A percentile compares a stretch with the other conserved stretches of the same genome.
phyloP scores from a whole-genome alignment of 2,329 filamentous ascomycete genomes.

The Penicillium aurantiogriseum region DNA sequence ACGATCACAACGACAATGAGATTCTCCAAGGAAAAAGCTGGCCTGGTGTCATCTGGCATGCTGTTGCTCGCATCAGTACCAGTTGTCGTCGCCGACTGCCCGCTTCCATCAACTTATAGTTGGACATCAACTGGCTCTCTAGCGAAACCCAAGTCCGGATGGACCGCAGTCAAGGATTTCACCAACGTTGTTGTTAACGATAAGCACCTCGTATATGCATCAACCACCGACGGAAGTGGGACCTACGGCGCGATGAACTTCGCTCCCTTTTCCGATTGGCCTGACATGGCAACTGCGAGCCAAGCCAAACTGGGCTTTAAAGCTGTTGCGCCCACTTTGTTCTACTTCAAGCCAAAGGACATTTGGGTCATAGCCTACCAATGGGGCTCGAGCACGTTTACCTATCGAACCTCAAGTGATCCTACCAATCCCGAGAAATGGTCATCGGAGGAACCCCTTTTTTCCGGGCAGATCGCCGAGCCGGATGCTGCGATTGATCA shows the following conservation, averaged over 20 bases:
- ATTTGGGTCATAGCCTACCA: constrained; percentile 67
- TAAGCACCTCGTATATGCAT: constrained; percentile 61
- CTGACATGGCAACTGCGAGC: constrained; percentile 49
- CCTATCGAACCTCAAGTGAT: constrained; percentile 59
- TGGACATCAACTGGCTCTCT: constrained; percentile 57
- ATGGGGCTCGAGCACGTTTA: constrained; percentile 61
- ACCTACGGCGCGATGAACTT: constrained; percentile 61
- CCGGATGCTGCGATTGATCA: constrained; percentile 60
- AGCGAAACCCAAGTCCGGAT: constrained; percentile 54
- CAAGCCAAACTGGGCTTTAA: constrained; percentile 52
- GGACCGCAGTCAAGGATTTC: constrained; percentile 64
- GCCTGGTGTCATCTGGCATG: not conserved
- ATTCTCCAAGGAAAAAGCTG: not conserved
- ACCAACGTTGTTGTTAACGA: constrained; percentile 56
- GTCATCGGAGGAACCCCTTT: constrained; percentile 55
- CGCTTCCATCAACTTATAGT: constrained; percentile 55
- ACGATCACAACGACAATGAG: not conserved
- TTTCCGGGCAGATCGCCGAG: constrained; percentile 52
- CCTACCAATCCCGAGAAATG: constrained; percentile 59
- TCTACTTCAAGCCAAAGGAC: constrained; percentile 61
- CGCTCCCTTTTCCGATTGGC: constrained; percentile 53
- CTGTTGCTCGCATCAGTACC: not conserved
- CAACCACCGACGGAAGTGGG: constrained; percentile 45
- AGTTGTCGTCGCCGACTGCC: not conserved
- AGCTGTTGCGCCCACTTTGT: constrained; percentile 61